Evolutionary conservation across 352 stramenopile species (phyloP).

Genomic region (Phytophthora nicotianae): DNA sequence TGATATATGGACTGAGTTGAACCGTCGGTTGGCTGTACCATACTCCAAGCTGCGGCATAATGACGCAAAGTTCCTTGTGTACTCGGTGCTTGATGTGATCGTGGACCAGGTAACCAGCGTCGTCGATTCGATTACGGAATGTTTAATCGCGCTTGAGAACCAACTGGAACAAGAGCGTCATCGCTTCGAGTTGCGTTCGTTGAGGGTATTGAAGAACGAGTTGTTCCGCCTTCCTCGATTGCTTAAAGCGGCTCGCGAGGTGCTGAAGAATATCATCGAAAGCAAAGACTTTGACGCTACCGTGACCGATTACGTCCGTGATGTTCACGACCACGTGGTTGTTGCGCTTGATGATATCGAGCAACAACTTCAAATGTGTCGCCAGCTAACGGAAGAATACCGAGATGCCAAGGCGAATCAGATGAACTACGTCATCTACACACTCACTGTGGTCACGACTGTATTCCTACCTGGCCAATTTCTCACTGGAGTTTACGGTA

Average conservation of each 20-base stretch:
- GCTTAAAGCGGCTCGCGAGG: conserved; percentile 81
- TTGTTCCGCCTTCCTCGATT: conserved; percentile 75
- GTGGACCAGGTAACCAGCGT: conserved; percentile 84
- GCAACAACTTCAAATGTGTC: conserved; percentile 81
- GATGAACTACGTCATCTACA: conserved; percentile 92
- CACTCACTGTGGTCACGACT: conserved; percentile 89
- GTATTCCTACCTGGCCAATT: conserved; percentile 90
- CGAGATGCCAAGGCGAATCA: conserved; percentile 83
- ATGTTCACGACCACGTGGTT: conserved; percentile 85
- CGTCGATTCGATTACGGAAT: conserved; percentile 79
- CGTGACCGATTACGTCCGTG: conserved; percentile 83
- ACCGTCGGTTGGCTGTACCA: conserved; percentile 68
- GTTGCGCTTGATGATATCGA: conserved; percentile 86
- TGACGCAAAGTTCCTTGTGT: conserved; percentile 87
- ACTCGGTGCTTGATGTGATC: conserved; percentile 87
- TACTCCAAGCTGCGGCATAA: conserved; percentile 92
- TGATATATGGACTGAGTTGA: conserved; percentile 80
- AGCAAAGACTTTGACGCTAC: conserved; percentile 82
- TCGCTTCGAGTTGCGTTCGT: conserved; percentile 69
- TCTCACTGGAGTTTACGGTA: conserved; percentile 88
- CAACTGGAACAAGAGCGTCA: conserved; percentile 70
- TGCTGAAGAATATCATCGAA: conserved; percentile 86
- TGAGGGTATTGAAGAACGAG: conserved; percentile 82
- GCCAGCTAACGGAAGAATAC: conserved; percentile 80
- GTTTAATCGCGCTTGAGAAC: conserved; percentile 77